Evolutionary conservation across 495 filamentous ascomycete species (phyloP), one percentile per base, ranked within the genome.

Genomic region (Lasiosphaeria hispida): DNA sequence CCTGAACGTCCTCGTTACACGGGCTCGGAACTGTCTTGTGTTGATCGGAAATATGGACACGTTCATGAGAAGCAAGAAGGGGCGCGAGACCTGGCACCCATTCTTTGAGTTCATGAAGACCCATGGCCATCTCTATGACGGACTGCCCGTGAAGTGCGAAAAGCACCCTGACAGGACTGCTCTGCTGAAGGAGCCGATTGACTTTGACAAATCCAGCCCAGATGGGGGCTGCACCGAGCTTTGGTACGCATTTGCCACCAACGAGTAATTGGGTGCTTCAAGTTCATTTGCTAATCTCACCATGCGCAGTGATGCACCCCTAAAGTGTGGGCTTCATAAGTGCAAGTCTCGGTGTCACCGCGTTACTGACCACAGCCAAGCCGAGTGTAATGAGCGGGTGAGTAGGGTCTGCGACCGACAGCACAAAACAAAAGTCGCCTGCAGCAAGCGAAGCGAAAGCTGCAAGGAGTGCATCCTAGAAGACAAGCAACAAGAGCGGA

Each of bases 41-140:
- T 69, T 93, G 70, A 83, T 92, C 43, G 89, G 89, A 0, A 89
- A 89, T 67, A 75, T 81, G 37, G 70, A 80, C 0, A 91, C 89
- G 1, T 91, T 92, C 65, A 74, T 82, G 53, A 74, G 72, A 0
- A 83, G 80, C 62, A 80, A 76, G 17, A 90, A 86, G 61, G 88
- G 88, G 0, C 71, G 71, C 11, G 62, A 71, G 2, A 59, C 78
- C 0, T 92, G 89, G 89, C 57, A 43, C 0, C 75, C 74, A 0
- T 77, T 92, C 4, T 76, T 90, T 30, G 72, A 86, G 9, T 63
- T 77, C 2, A 68, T 92, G n/a, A 84, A 81, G 14, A 41, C 60
- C 0, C 64, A 72, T 9, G 73, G 76, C 0, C 78, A 85, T 53
- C 67, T 93, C 0, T 87, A 87, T 55, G 83, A 90, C 60, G 89